Base-by-base conservation (phyloP, 805 yeast genomes). In the Starmerella stellata region DNA sequence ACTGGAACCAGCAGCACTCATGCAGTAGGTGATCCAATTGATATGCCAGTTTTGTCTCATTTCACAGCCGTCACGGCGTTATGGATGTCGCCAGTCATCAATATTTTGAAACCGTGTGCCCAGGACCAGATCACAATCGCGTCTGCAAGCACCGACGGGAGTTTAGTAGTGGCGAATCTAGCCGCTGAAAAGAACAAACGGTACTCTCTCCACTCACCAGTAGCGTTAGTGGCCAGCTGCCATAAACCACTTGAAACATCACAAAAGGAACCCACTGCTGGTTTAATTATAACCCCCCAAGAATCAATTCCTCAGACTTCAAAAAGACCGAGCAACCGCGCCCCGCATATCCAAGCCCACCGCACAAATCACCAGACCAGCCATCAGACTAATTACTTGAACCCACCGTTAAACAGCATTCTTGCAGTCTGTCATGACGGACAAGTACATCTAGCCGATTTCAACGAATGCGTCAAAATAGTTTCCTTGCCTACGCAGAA, bases 81-180 rank as follows among this genome's bases (percentile, higher is more conserved):
- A 23, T 53, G 57, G 57, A 41, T 52, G 5, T 36, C 48, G 2
- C 41, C 45, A 25, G 31, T 34, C 9, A 44, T 44, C 18, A 33
- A 36, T 17, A 34, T 45, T 21, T 1, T 19, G 11, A 39, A 43
- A 15, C 9, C 9, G 9, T 36, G 30, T 2, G 32, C 19, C 4
- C 35, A 33, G 18, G 14, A 19, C 11, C 23, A 38, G 9, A 28
- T 42, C n/a, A 35, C 43, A 19, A 30, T 40, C n/a, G 46, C 44
- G 3, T 38, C 45, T 8, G 51, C 43, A 8, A 35, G 46, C 24
- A 32, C 30, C 19, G 46, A 46, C 29, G 51, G 51, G 21, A 21
- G 34, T 1, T 38, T 47, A n/a, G 18, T 21, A 4, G 25, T 43
- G 7, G 35, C 42, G 5, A 18, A 21, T 15, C 23, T 43, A 5